phyloP scores from a whole-genome alignment of 1,284 basidiomycete species.

The Agaricales sp. region DNA sequence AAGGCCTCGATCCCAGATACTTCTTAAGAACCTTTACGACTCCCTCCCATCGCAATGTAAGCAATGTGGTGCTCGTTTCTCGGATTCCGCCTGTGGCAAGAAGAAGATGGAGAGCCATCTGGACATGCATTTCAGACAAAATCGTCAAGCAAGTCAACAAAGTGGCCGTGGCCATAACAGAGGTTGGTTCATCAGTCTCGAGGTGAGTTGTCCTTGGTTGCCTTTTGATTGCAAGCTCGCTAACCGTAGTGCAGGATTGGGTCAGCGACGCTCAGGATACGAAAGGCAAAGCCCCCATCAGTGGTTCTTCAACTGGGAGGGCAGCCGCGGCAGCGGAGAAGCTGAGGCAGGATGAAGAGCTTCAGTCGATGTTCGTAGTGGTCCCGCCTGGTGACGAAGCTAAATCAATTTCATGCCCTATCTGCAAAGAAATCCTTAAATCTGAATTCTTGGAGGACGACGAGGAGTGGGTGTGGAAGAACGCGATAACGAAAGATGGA shows the following conservation, averaged over 20 bases:
- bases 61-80: slow-evolving; percentile 88
- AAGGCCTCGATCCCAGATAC: neutral
- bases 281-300: slow-evolving; percentile 57
- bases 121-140: slow-evolving; percentile 96
- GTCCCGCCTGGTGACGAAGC: slow-evolving; percentile 84
- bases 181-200: slow-evolving; percentile 80
- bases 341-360: slow-evolving; percentile 62
- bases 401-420: slow-evolving; percentile 76
- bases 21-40: slow-evolving; percentile 57
- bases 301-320: slow-evolving; percentile 42
- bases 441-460: slow-evolving; percentile 93
- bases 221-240: slow-evolving; percentile 11
- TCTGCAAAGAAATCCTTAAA: slow-evolving; percentile 93
- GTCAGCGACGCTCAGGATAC: slow-evolving; percentile 53
- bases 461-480: slow-evolving; percentile 98
- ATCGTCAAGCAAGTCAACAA: slow-evolving; percentile 80
- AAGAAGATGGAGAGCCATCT: slow-evolving; percentile 82
- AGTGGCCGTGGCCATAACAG: slow-evolving; percentile 83
- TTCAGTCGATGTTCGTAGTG: slow-evolving; percentile 74
- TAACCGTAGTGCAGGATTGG: slow-evolving; percentile 61
- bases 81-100: slow-evolving; percentile 62
- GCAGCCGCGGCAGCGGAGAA: slow-evolving; percentile 55
- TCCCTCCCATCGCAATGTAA: slow-evolving; percentile 80
- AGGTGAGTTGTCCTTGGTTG: slow-evolving; percentile 47
- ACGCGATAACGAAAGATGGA: slow-evolving; percentile 78